Base-by-base conservation (phyloP, 169 alveolate species). In the Plasmodium yoelii region DNA sequence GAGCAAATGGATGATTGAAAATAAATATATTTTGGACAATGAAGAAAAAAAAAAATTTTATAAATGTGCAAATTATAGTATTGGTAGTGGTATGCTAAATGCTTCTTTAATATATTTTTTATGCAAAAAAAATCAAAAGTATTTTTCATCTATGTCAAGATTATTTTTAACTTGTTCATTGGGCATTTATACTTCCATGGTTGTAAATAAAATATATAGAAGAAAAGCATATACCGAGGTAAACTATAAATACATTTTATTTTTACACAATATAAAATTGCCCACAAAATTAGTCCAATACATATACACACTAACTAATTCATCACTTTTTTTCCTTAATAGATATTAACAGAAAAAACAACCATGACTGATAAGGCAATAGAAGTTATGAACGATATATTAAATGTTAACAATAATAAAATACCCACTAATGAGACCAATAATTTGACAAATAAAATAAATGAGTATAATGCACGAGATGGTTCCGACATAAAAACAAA, bases 1-100 rank as follows among this genome's bases (percentile, higher is more conserved):
- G 88, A 75, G 88, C 56, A 75, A 61, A 51, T 75, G 88, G 88
- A 75, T 75, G 74, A 75, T 75, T 19, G 88, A 75, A 75, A 75
- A 75, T 63, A 75, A 75, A 39, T 75, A 75, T 46, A 75, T 75
- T 46, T 75, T 75, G 57, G 88, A 75, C 42, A 44, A 51, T 55
- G 88, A 75, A 49, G 88, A 75, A 42, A 75, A 75, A 67, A 75
- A 75, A 44, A 75, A 75, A 22, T 75, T 75, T 28, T 75, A 75
- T 56, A 75, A 75, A 46, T 75, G 88, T 49, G 88, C 88, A 63
- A 75, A 75, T 46, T 75, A 75, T 49, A 75, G 88, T 51, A 61
- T 75, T 47, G 88, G 88, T 22, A 75, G 51, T 47, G 88, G 88
- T 22, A 22, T 75, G 51, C 12, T 61, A 46, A 75, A 75, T 64